Conservation (phyloP, 2,329 filamentous ascomycete species). For the Dactylellina drechsleri region DNA sequence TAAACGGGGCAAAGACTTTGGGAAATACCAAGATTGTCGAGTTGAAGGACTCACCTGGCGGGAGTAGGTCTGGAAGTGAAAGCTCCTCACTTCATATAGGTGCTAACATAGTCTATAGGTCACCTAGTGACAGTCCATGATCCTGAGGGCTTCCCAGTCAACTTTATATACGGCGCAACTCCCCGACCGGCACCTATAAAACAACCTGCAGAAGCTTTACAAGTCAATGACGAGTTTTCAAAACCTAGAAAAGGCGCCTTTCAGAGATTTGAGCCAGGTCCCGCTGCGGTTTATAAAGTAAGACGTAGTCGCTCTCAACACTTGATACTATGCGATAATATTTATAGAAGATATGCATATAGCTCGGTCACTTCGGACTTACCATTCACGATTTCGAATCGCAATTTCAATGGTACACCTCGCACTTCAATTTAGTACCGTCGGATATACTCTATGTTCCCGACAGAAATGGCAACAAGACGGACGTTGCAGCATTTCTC, state of each 20-base stretch:
- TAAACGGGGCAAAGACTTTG: conserved; percentile 55
- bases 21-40: conserved; percentile 60
- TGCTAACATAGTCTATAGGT: conserved; percentile 11
- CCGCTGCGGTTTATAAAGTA: conserved; percentile 60
- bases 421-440: conserved; percentile 60
- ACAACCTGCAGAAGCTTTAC: conserved; percentile 56
- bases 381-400: conserved; percentile 58
- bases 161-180: conserved; percentile 61
- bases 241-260: conserved; percentile 59
- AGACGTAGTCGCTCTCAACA: too few species aligned
- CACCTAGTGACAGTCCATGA: conserved; percentile 61
- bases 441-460: conserved; percentile 60
- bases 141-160: conserved; percentile 62
- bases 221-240: conserved; percentile 58
- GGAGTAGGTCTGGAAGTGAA: conserved; percentile 57
- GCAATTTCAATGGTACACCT: conserved; percentile 59
- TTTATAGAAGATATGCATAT: background rate
- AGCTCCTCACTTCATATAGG: background rate
- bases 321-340: too few species aligned
- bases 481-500: conserved; percentile 66
- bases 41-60: conserved; percentile 62
- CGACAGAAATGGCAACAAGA: conserved; percentile 43
- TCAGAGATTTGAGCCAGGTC: conserved; percentile 59
- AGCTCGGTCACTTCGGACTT: conserved; percentile 60
- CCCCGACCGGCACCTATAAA: conserved; percentile 57